phyloP scores from a whole-genome alignment of 2,329 filamentous ascomycete species.

The Talaromyces amestolkiae region DNA sequence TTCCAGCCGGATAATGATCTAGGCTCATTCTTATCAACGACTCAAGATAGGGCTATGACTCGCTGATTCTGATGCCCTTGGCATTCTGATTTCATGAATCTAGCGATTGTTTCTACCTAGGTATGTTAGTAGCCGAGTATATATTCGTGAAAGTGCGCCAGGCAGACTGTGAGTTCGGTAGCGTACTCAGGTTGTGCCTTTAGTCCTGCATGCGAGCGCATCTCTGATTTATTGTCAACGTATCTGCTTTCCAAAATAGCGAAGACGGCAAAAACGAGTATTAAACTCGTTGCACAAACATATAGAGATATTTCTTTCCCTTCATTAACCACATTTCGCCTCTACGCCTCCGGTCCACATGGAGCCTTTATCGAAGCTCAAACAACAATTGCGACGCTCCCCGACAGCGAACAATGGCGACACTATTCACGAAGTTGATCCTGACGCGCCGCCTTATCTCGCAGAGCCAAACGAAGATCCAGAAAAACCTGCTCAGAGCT shows the following conservation, averaged over 20 bases:
- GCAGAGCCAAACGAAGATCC: neutral
- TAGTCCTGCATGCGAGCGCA: neutral
- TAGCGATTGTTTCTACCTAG: neutral
- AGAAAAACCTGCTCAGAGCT: slow-evolving; percentile 9
- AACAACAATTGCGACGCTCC: neutral
- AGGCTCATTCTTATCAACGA: neutral
- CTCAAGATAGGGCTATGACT: neutral
- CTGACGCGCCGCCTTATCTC: neutral
- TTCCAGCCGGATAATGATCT: neutral
- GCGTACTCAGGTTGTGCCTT: neutral
- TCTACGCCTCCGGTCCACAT: neutral
- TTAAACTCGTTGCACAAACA: neutral
- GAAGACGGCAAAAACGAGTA: neutral
- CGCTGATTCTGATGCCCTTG: neutral
- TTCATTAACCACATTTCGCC: neutral
- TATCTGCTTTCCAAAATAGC: neutral
- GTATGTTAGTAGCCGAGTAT: neutral
- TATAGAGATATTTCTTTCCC: neutral
- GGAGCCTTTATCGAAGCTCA: neutral
- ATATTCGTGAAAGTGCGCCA: neutral
- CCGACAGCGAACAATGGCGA: neutral
- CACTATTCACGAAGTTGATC: neutral
- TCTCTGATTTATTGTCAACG: neutral
- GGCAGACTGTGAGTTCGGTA: neutral
- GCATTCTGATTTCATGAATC: neutral